Base-by-base conservation (phyloP, 306 rosid genomes). In the Fagus crenata region DNA sequence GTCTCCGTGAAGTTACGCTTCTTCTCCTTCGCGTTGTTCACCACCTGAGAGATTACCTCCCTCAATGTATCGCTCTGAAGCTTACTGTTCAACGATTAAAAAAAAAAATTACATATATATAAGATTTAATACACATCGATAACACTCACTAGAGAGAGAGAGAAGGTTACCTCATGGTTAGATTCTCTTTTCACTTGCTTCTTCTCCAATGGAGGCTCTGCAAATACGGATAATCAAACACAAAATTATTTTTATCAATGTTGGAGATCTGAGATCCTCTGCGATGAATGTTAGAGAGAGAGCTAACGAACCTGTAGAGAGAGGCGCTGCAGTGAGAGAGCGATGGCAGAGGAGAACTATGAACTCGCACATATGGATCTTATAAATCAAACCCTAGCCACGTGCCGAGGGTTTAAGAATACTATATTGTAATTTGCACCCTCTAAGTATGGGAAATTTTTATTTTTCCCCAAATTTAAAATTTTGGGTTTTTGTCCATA, bases 1-100 rank as follows among this genome's bases (percentile, higher is more conserved):
- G 97, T 92, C 87, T 92, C 97, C 33, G 83, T 83, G 67, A 88
- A 88, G 5, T 85, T 85, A 2, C 86, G 79, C 11, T 85, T 83
- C 54, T 85, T 88, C 22, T 85, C 87, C 65, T 79, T 81, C 5
- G 87, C 46, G 43, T 55, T 72, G 0, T 77, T 55, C 43, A 77
- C 77, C 4, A 86, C 33, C 74, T 71, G 84, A 6, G 84, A 5
- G 53, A 88, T 83, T 70, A 84, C 89, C 84, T 88, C 89, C 69
- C 88, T 83, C 67, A 85, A 59, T 2, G 73, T 84, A 12, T 88
- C 91, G 73, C 89, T 84, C 36, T 69, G 81, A 11, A 88, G 85
- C 84, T 88, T 88, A 77, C 89, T 85, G 84, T 42, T 5, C 14
- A 49, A 55, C 56, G 6, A 61, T 7, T n/a, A n/a, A n/a, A n/a